Percentiles rank a stretch among this genome's conserved stretches.
Evolutionary conservation across 176 grass and related monocot species (phyloP).

Genomic region (Aegilops bicornis): DNA sequence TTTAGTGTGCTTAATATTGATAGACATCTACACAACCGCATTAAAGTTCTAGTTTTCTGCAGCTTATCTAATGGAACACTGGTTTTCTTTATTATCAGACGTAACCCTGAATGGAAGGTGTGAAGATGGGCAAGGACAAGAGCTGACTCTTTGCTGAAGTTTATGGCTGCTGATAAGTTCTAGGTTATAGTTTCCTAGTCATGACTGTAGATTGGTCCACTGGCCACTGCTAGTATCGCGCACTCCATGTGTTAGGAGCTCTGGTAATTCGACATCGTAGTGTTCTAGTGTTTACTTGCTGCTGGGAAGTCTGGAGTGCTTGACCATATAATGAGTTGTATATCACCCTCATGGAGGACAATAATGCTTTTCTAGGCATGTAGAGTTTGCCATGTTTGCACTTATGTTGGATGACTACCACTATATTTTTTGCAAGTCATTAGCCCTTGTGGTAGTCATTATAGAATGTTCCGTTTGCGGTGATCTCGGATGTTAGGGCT

Average conservation of each 20-base stretch:
- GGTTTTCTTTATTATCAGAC: neutral
- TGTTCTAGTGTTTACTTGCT: neutral
- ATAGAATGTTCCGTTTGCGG: neutral
- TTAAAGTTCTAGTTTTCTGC: neutral
- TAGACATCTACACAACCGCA: neutral
- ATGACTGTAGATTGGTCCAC: neutral
- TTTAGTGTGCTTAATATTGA: neutral
- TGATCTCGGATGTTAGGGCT: neutral
- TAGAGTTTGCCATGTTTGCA: neutral
- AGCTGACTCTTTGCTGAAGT: neutral
- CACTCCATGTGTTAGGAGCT: conserved; percentile 2
- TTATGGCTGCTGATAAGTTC: neutral
- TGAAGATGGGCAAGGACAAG: neutral
- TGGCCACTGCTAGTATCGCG: neutral
- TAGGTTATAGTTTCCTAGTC: neutral
- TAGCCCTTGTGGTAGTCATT: neutral
- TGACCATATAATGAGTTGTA: neutral
- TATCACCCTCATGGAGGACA: neutral
- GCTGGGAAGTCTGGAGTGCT: neutral
- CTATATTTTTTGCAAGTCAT: neutral
- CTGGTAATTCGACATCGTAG: neutral
- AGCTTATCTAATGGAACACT: neutral
- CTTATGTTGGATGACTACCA: neutral
- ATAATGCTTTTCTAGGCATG: neutral
- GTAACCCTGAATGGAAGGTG: neutral